Evolutionary conservation across 2,329 filamentous ascomycete species (phyloP).

Genomic region (Aspergillus felis): DNA sequence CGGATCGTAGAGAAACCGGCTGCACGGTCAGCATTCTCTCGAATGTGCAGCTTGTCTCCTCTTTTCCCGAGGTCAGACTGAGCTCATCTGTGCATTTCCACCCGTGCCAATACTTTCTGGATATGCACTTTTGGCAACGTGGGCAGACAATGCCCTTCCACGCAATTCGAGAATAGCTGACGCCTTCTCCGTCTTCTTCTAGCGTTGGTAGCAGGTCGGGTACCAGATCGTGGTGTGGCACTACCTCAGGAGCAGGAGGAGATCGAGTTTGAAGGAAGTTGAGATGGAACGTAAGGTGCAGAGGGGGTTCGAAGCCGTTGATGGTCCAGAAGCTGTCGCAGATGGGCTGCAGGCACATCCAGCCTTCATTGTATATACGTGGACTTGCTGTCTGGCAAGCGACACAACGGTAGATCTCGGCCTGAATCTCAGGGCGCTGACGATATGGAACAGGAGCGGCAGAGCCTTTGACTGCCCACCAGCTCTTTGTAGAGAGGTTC

Average conservation of each 20-base stretch:
- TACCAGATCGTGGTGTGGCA: conserved; percentile 36
- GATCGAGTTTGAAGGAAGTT: conserved; percentile 56
- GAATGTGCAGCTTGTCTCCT: conserved; percentile 50
- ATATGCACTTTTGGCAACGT: conserved; percentile 58
- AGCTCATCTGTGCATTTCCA: conserved; percentile 53
- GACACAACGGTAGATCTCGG: conserved; percentile 31
- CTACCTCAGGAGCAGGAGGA: conserved; percentile 36
- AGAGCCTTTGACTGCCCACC: conserved; percentile 51
- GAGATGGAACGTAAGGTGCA: conserved; percentile 47
- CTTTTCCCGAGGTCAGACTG: not conserved
- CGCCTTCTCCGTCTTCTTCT: conserved; percentile 30
- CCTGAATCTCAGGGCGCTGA: conserved; percentile 27
- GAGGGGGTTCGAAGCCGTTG: conserved; percentile 26
- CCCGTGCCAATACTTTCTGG: conserved; percentile 56
- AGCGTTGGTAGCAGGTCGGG: conserved; percentile 39
- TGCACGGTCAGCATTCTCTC: conserved; percentile 27
- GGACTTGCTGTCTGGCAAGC: conserved; percentile 37
- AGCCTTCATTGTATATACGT: conserved; percentile 44
- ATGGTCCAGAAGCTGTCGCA: conserved; percentile 58
- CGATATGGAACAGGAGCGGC: conserved; percentile 21
- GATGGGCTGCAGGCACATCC: conserved; percentile 54
- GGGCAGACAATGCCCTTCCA: conserved; percentile 66
- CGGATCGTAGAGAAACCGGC: conserved; percentile 27
- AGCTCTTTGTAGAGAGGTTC: conserved; percentile 48
- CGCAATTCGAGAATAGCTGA: conserved; percentile 49